Evolutionary conservation across 2,329 filamentous ascomycete genomes (phyloP), one percentile per base, ranked within the genome.

Genomic region (Fusarium penzigii): DNA sequence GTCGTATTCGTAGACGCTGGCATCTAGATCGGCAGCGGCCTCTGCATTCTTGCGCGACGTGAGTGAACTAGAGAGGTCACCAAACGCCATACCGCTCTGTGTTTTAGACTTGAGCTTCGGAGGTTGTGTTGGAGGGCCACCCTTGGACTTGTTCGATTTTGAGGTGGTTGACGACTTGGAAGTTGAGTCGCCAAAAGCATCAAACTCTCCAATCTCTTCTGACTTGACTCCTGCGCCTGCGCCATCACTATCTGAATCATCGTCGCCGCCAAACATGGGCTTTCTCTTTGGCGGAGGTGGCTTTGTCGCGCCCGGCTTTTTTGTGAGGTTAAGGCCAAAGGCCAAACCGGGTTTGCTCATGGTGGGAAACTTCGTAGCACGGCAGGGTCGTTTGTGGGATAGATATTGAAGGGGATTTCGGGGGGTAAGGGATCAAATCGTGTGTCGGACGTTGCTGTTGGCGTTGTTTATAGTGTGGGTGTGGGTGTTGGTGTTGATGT

Each of bases 1-100:
- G 68, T 95, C 90, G 74, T 94, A 95, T 72, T 94, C 90, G 76
- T 92, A 94, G 61, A 94, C 86, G 44, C 84, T 86, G 2, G 88
- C 76, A 64, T 94, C 90, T 9, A 88, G 67, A 53, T 83, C 79
- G 55, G 85, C 78, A 2, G 88, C 89, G 14, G 83, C 82, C 57
- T 85, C 78, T 38, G 83, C 81, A 61, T 88, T 79, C 61, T 82
- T 84, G 48, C 83, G 81, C 25, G 87, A 83, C 29, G 83, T 76
- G 32, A 87, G 76, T 2, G 82, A 74, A 62, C 83, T 83, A 3
- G 88, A 89, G 2, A 90, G 78, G 64, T 92, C 87, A 36, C 81
- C 81, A 61, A 84, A 86, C 66, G 79, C 75, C 45, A 73, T 72
- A 49, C 71, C 75, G 12, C 68, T 61, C 48, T 68, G 65, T 5